These are phyloP conservation scores for Leccinum aurantiacum DNA, from an alignment of 768 basidiomycete genomes.

Conservation along the genomic window DNA sequence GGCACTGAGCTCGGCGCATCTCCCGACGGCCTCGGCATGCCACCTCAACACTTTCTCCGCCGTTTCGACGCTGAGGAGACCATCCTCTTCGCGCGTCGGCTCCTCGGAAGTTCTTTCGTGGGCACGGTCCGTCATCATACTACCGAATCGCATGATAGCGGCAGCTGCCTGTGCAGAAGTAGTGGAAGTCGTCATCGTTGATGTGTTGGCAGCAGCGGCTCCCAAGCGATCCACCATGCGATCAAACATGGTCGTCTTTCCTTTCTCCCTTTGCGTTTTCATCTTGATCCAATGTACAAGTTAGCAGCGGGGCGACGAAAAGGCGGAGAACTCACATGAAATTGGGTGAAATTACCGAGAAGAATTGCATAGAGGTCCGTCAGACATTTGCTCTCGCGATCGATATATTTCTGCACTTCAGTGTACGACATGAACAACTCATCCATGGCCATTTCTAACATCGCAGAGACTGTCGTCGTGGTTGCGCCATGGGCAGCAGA, in stretches of 20 bases:
- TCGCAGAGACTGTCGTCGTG: slow-evolving; percentile 58
- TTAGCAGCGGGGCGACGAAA: slow-evolving; percentile 8
- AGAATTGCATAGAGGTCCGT: slow-evolving; percentile 74
- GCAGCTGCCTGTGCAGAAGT: slow-evolving; percentile 86
- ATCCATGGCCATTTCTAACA: slow-evolving; percentile 96
- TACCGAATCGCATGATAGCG: slow-evolving; percentile 86
- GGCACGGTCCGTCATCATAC: slow-evolving; percentile 57
- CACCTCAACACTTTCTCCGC: slow-evolving; percentile 93
- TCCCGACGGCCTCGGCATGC: slow-evolving; percentile 96
- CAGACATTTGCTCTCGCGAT: slow-evolving; percentile 84
- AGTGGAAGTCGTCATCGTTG: slow-evolving; percentile 56
- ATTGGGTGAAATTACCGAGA: slow-evolving; percentile 75
- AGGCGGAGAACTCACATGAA: slow-evolving; percentile 60
- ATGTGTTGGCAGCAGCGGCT: slow-evolving; percentile 67
- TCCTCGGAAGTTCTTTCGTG: slow-evolving; percentile 48
- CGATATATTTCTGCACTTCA: slow-evolving; percentile 89
- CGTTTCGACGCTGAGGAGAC: slow-evolving; percentile 66
- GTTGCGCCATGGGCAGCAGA: slow-evolving; percentile 43
- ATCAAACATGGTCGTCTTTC: slow-evolving; percentile 81
- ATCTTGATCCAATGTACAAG: slow-evolving; percentile 37
- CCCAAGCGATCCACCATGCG: slow-evolving; percentile 86
- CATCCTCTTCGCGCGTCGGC: slow-evolving; percentile 77
- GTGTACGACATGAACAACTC: slow-evolving; percentile 94
- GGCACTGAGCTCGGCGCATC: slow-evolving; percentile 87
- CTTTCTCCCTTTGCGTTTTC: slow-evolving; percentile 54